phyloP scores from a whole-genome alignment of 176 grass and related monocot species.

The Phoenix roebelenii region DNA sequence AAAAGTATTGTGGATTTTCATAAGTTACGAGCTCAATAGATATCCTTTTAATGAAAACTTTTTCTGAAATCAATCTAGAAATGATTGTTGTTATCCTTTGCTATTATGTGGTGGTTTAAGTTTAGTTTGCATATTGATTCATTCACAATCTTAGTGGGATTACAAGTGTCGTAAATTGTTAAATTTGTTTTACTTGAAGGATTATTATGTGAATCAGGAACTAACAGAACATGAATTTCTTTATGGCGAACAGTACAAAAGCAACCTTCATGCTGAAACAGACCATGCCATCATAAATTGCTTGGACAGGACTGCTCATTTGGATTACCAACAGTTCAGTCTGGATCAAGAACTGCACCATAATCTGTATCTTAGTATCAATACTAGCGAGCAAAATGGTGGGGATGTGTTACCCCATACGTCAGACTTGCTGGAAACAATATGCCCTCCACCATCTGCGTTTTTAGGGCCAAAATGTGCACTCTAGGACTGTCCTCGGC shows the following conservation, averaged over 20 bases:
- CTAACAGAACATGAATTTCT: slow-evolving; percentile 57
- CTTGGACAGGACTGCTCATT: slow-evolving; percentile 42
- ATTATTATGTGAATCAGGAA: slow-evolving; percentile 77
- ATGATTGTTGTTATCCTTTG: too few relatives aligned
- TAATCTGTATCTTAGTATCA: slow-evolving; percentile 40
- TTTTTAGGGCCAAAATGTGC: slow-evolving; percentile 81
- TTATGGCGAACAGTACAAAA: slow-evolving; percentile 56
- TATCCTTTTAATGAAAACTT: too few relatives aligned
- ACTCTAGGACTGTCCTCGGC: slow-evolving; percentile 71
- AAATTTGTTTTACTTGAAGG: slow-evolving; percentile 38
- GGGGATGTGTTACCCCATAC: slow-evolving; percentile 43
- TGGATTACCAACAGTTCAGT: slow-evolving; percentile 68
- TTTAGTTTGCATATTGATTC: background rate
- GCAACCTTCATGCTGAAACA: slow-evolving; percentile 29
- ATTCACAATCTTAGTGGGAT: background rate
- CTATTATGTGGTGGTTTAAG: background rate
- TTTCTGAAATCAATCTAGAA: too few relatives aligned
- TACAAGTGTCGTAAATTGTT: background rate
- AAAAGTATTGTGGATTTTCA: too few relatives aligned
- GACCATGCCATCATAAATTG: slow-evolving; percentile 41
- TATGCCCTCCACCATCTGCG: slow-evolving; percentile 55
- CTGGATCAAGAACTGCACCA: slow-evolving; percentile 38
- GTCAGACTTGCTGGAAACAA: slow-evolving; percentile 68
- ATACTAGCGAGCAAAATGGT: slow-evolving; percentile 31
- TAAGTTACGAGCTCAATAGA: too few relatives aligned